Conservation (phyloP, 257 asterid species). For the Mitragyna speciosa region DNA sequence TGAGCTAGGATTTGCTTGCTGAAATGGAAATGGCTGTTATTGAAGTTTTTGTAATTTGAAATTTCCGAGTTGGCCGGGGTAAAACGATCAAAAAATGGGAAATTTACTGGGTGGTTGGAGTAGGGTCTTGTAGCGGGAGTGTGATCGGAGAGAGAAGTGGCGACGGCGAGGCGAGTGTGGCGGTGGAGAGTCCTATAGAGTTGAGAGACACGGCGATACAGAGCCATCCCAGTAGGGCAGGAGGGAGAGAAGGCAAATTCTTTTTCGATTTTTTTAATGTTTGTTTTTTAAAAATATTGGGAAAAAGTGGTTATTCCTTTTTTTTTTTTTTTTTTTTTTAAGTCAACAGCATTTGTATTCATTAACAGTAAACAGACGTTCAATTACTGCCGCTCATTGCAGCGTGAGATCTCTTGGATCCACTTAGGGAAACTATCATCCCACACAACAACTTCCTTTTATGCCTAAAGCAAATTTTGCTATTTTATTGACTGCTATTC, state of each 20-base stretch:
- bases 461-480: too few species aligned
- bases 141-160: constrained; percentile 1
- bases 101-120: not conserved
- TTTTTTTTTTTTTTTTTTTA: too few species aligned
- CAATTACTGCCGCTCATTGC: too few species aligned
- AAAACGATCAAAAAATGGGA: constrained; percentile 6
- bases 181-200: constrained; percentile 9
- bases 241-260: not conserved
- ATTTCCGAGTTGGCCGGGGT: not conserved
- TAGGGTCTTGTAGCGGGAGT: not conserved
- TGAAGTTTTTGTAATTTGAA: constrained; percentile 1
- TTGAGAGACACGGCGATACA: constrained; percentile 11
- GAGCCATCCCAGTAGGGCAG: not conserved
- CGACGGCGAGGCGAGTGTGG: constrained; percentile 7
- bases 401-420: too few species aligned
- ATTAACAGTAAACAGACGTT: too few species aligned
- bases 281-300: not conserved
- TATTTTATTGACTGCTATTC: too few species aligned
- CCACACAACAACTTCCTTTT: too few species aligned
- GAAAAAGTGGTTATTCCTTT: too few species aligned
- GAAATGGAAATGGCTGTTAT: not conserved
- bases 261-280: too few species aligned
- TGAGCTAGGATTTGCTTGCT: constrained; percentile 1
- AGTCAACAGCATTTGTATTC: too few species aligned
- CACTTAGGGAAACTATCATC: too few species aligned